These are phyloP conservation scores for Neurospora sp. DNA, from an alignment of 495 filamentous ascomycete species.

Conservation along the genomic window DNA sequence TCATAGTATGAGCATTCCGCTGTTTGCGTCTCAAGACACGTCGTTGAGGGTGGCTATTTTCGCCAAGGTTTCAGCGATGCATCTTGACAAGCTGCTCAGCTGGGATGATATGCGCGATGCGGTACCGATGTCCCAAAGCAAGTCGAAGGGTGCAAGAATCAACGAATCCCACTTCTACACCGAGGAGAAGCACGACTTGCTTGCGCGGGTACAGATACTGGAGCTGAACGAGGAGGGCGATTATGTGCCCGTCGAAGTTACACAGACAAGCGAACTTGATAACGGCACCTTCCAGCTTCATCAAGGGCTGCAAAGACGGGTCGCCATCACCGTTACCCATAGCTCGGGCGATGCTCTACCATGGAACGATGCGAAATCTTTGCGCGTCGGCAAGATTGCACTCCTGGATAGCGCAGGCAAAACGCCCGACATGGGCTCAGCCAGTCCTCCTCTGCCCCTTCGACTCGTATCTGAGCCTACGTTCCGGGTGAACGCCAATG, in stretches of 20 bases:
- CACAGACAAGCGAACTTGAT: conserved; percentile 74
- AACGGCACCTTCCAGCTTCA: conserved; percentile 86
- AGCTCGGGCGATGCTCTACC: conserved; percentile 79
- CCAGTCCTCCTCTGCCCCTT: conserved; percentile 62
- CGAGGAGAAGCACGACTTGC: conserved; percentile 89
- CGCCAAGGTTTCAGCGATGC: conserved; percentile 82
- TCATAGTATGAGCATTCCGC: conserved; percentile 96
- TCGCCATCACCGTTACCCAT: conserved; percentile 77
- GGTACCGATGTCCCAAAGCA: conserved; percentile 38
- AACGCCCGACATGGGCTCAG: conserved; percentile 63
- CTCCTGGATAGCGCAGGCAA: conserved; percentile 79
- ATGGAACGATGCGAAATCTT: conserved; percentile 68
- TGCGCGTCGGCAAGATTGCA: conserved; percentile 70
- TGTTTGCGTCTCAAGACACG: conserved; percentile 64
- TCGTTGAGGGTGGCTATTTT: conserved; percentile 87
- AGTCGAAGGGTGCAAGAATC: conserved; percentile 61
- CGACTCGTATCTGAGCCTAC: conserved; percentile 65
- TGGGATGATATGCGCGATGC: conserved; percentile 97
- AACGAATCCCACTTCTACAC: conserved; percentile 86
- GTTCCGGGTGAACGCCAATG: conserved; percentile 75
- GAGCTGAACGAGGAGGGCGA: conserved; percentile 86
- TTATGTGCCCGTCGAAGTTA: conserved; percentile 85
- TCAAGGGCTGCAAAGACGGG: conserved; percentile 84
- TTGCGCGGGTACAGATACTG: conserved; percentile 74
- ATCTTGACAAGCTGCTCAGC: conserved; percentile 92